Evolutionary conservation across 768 basidiomycete genomes (phyloP), one percentile per base, ranked within the genome.

Genomic region (Tricholoma furcatifolium): DNA sequence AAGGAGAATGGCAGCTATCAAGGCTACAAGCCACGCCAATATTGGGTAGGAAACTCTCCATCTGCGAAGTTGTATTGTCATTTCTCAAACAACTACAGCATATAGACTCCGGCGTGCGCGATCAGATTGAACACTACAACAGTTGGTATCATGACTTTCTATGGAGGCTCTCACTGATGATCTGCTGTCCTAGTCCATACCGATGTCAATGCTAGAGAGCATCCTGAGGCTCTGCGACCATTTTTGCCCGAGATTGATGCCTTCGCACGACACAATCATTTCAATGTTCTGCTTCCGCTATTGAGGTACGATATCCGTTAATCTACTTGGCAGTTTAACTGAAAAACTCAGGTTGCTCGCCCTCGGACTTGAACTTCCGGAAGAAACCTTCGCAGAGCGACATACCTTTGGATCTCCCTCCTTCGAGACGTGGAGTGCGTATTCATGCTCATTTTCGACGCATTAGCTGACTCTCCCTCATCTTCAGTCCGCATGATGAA

Each of bases 61-160:
- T 18, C 12, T 39, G 15, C 7, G 11, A 32, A 3, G 15, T 7
- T 20, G 2, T 2, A 31, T 21, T 2, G 27, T 36, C 24, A 4
- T 41, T 21, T 42, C 4, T 31, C 39, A 20, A 24, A 11, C 23
- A 10, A 6, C 20, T 14, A n/a, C 48, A 87, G 85, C 80, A 82
- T 44, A 79, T 87, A 41, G 81, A 80, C 36, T 76, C 75, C 10
- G 85, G 85, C 6, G 79, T 87, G 21, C 74, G 66, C 15, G 86
- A 88, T 60, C 82, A 85, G 57, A 58, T 85, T 15, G 85, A 87
- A 60, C 71, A 79, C 46, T 87, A 87, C 59, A 83, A 81, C 56
- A 73, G 85, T 87, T 53, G 51, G 77, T 57, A 4, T 12, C 10
- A 41, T 14, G 31, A 8, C 18, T 55, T 17, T 15, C 31, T 21